Evolutionary conservation across 1,284 basidiomycete species (phyloP).

Genomic region (Sanghuangporus baumii): DNA sequence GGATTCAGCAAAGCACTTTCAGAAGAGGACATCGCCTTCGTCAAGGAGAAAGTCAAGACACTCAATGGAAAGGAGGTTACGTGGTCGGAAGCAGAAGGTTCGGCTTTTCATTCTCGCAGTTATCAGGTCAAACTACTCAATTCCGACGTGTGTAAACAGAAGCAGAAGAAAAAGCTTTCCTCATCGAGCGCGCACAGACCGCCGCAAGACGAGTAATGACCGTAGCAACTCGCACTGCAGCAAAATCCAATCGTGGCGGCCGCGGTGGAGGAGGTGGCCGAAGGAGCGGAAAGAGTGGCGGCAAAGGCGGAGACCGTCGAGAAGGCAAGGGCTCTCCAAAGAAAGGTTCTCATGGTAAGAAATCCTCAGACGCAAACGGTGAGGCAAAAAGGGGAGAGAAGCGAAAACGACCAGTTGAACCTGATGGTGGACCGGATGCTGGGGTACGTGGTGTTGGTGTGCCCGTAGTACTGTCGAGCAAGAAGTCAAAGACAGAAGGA

Average conservation of each 20-base stretch:
- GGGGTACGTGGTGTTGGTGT: slow-evolving; percentile 58
- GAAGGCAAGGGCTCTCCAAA: slow-evolving; percentile 19
- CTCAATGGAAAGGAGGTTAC: slow-evolving; percentile 57
- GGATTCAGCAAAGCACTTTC: slow-evolving; percentile 55
- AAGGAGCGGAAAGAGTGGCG: slow-evolving; percentile 29
- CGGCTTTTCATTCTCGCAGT: slow-evolving; percentile 19
- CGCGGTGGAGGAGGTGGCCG: slow-evolving; percentile 37
- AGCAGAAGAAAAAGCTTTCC: slow-evolving; percentile 61
- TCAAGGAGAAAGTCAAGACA: slow-evolving; percentile 56
- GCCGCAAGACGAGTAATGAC: slow-evolving; percentile 46
- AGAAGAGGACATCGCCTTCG: slow-evolving; percentile 60
- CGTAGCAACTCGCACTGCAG: slow-evolving; percentile 29
- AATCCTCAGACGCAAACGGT: slow-evolving; percentile 22
- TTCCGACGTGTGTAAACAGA: slow-evolving; percentile 25
- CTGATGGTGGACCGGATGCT: slow-evolving; percentile 63
- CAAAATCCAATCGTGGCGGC: slow-evolving; percentile 40
- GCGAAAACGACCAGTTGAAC: slow-evolving; percentile 67
- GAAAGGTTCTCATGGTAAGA: slow-evolving; percentile 1
- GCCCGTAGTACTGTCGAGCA: slow-evolving; percentile 47
- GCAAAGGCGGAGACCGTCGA: slow-evolving; percentile 25
- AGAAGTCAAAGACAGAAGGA: slow-evolving; percentile 56
- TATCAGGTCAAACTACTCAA: not conserved
- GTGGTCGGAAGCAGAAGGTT: slow-evolving; percentile 58
- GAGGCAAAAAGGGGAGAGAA: slow-evolving; percentile 53
- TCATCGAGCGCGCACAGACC: slow-evolving; percentile 62